These are phyloP conservation scores for Mrakiaceae sp. DNA, from an alignment of 1,284 basidiomycete species.

Conservation along the genomic window DNA sequence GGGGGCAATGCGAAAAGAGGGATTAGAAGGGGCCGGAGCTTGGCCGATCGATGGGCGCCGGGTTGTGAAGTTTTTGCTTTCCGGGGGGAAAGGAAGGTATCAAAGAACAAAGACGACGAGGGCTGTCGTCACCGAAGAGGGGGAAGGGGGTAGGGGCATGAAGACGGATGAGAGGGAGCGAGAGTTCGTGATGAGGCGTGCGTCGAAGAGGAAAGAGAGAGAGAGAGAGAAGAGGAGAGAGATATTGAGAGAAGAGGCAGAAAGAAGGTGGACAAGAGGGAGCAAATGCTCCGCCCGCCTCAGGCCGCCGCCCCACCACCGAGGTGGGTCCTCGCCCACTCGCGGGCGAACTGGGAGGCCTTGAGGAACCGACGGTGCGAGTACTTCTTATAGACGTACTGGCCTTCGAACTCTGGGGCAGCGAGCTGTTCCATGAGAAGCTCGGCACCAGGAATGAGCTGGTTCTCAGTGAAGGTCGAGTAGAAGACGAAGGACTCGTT, in stretches of 20 bases:
- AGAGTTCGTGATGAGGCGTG: not conserved
- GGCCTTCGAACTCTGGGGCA: constrained; percentile 65
- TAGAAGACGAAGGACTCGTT: constrained; percentile 86
- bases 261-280: not conserved
- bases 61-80: too few species aligned
- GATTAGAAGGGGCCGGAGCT: too few species aligned
- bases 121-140: not conserved
- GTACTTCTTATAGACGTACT: constrained; percentile 94
- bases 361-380: constrained; percentile 94
- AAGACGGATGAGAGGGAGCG: not conserved
- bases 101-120: too few species aligned
- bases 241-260: not conserved
- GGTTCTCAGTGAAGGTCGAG: constrained; percentile 83
- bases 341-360: constrained; percentile 45
- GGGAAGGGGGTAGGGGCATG: not conserved
- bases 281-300: not conserved
- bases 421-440: constrained; percentile 75
- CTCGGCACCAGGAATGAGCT: constrained; percentile 70
- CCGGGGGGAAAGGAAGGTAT: too few species aligned
- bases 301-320: not conserved
- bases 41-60: too few species aligned
- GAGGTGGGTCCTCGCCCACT: constrained; percentile 34
- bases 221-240: not conserved
- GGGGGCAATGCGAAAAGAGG: too few species aligned
- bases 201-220: not conserved